phyloP scores from a whole-genome alignment of 345 rosid species.

The Arabidopsis arenosa region DNA sequence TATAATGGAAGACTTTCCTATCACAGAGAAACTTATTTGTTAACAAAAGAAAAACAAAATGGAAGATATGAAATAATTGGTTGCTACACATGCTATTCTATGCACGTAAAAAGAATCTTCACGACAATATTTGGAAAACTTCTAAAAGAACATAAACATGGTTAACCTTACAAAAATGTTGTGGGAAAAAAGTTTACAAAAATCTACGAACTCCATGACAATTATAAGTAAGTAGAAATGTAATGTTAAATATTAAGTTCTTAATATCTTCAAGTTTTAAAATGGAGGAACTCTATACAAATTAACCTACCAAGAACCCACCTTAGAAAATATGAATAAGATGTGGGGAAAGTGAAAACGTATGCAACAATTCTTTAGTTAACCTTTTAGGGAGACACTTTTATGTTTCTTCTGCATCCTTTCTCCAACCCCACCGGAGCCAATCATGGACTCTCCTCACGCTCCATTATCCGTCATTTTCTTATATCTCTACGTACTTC shows the following conservation, averaged over 20 bases:
- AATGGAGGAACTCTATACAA: neutral
- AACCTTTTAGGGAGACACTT: constrained; percentile 28
- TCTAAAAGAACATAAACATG: neutral
- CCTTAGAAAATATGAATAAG: neutral
- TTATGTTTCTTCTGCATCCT: constrained; percentile 8
- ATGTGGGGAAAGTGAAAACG: constrained; percentile 13
- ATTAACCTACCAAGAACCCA: neutral
- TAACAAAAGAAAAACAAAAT: too few relatives aligned
- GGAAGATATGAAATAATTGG: neutral
- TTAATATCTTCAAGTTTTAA: too few relatives aligned
- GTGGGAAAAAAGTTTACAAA: neutral
- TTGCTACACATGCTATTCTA: neutral
- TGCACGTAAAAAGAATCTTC: neutral
- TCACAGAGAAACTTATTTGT: neutral
- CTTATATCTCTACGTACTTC: neutral
- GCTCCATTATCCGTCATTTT: neutral
- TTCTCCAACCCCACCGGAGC: constrained; percentile 9
- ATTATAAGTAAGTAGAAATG: neutral
- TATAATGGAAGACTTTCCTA: neutral
- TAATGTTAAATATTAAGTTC: too few relatives aligned
- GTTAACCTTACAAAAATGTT: neutral
- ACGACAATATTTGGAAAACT: neutral
- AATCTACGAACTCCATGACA: neutral
- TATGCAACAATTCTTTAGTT: constrained; percentile 7
- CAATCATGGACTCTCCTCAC: constrained; percentile 26